A percentile compares a stretch with the other conserved stretches of the same genome.
Conservation (phyloP, 805 yeast genomes). For the Lipomyces chichibuensis region DNA sequence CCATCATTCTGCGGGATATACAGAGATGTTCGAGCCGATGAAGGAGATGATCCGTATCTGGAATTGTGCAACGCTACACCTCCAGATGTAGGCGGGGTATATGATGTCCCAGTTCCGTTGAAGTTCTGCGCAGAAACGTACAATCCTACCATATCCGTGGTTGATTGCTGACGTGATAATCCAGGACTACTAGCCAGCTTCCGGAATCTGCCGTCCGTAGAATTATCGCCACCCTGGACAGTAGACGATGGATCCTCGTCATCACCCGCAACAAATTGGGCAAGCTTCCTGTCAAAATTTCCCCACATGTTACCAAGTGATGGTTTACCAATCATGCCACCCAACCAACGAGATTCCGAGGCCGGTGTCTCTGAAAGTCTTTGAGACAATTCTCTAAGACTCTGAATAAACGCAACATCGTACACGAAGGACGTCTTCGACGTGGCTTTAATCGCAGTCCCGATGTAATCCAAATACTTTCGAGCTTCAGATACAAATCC, state of each 20-base stretch:
- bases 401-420: constrained; percentile 44
- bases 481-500: constrained; percentile 64
- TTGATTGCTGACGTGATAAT: constrained; percentile 28
- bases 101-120: not conserved
- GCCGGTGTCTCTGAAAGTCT: constrained; percentile 43
- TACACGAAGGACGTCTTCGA: constrained; percentile 43
- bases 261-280: constrained; percentile 84
- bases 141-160: constrained; percentile 18
- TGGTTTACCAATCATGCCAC: constrained; percentile 52
- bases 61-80: not conserved
- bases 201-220: constrained; percentile 37
- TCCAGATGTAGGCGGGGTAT: constrained; percentile 1
- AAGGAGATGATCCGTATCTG: constrained; percentile 17
- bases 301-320: constrained; percentile 83
- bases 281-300: constrained; percentile 76
- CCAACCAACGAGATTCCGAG: constrained; percentile 67
- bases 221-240: constrained; percentile 30
- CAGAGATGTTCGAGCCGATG: not conserved
- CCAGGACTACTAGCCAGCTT: constrained; percentile 41
- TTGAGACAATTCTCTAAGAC: constrained; percentile 44
- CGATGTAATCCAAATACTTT: constrained; percentile 60
- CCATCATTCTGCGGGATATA: constrained; percentile 3
- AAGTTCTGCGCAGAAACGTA: not conserved
- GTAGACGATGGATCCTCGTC: constrained; percentile 47
- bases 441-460: constrained; percentile 47